Evolutionary conservation across 176 grass and related monocot genomes (phyloP).

Genomic region (Cenchrus fungigraminus): DNA sequence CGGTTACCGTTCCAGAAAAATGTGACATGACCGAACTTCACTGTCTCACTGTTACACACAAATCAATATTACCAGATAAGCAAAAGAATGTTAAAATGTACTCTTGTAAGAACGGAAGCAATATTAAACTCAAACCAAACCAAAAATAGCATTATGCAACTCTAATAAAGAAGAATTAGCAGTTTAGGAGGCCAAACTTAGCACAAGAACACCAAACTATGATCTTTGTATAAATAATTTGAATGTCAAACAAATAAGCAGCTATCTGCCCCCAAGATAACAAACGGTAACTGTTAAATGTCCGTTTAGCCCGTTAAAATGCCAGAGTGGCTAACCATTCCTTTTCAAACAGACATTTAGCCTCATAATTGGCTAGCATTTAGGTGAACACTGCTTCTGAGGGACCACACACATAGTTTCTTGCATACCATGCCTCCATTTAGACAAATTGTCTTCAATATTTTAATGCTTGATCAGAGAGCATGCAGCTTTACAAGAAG

Average conservation of each 20-base stretch:
- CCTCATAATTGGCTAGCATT: neutral
- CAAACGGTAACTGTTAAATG: neutral
- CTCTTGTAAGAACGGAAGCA: neutral
- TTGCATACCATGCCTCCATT: neutral
- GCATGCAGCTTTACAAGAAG: neutral
- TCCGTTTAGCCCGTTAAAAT: too few relatives aligned
- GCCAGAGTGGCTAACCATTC: neutral
- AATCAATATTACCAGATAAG: neutral
- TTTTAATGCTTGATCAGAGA: neutral
- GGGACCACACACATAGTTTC: too few relatives aligned
- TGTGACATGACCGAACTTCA: slow-evolving; percentile 98
- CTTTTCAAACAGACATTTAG: neutral
- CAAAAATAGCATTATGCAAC: neutral
- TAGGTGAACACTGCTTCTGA: too few relatives aligned
- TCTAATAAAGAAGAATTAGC: neutral
- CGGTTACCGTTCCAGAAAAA: slow-evolving; percentile 99
- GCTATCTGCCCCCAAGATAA: slow-evolving; percentile 1
- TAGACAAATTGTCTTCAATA: neutral
- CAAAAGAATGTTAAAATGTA: neutral
- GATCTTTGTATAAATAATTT: neutral
- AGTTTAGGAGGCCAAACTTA: neutral
- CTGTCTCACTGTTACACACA: slow-evolving; percentile 76
- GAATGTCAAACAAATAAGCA: neutral
- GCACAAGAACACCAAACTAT: neutral
- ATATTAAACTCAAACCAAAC: neutral